These are phyloP conservation scores for Orbilia brochopaga DNA, from an alignment of 2,329 filamentous ascomycete species.

Conservation along the genomic window DNA sequence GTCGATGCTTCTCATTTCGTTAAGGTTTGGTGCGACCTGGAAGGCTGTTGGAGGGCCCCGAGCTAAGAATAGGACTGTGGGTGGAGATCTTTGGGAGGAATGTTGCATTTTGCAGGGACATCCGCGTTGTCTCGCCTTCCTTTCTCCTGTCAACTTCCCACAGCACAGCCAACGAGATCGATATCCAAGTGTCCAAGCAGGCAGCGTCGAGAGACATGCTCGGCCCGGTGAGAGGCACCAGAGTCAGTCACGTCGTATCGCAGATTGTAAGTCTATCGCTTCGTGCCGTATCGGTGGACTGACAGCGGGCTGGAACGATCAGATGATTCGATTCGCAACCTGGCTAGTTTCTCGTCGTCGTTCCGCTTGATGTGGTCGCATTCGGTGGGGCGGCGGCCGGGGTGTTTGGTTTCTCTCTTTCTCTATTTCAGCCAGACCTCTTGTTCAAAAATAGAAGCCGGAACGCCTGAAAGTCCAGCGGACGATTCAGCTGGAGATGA, in stretches of 20 bases:
- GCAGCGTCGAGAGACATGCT: too few species aligned
- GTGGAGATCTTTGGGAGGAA: neutral
- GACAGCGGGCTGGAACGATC: neutral
- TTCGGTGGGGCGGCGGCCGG: neutral
- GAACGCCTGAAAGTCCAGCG: neutral
- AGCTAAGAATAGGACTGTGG: constrained; percentile 39
- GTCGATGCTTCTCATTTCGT: constrained; percentile 15
- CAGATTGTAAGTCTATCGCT: neutral
- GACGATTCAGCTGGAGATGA: neutral
- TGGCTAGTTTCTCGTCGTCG: neutral
- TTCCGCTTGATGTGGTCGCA: constrained; percentile 1
- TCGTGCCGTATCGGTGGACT: neutral
- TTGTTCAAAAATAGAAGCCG: neutral
- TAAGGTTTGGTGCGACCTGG: constrained; percentile 48
- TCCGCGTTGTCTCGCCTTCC: constrained; percentile 24
- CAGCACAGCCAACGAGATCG: too few species aligned
- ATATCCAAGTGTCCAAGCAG: too few species aligned
- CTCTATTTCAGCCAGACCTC: neutral
- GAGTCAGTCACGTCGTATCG: neutral
- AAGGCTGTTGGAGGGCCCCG: constrained; percentile 4
- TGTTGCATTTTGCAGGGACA: constrained; percentile 45
- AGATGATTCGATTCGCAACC: neutral
- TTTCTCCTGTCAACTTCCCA: too few species aligned
- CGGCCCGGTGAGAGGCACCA: too few species aligned
- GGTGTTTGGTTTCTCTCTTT: neutral